Evolutionary conservation across 352 stramenopile species (phyloP).

Genomic region (Thalassiosira hispida): DNA sequence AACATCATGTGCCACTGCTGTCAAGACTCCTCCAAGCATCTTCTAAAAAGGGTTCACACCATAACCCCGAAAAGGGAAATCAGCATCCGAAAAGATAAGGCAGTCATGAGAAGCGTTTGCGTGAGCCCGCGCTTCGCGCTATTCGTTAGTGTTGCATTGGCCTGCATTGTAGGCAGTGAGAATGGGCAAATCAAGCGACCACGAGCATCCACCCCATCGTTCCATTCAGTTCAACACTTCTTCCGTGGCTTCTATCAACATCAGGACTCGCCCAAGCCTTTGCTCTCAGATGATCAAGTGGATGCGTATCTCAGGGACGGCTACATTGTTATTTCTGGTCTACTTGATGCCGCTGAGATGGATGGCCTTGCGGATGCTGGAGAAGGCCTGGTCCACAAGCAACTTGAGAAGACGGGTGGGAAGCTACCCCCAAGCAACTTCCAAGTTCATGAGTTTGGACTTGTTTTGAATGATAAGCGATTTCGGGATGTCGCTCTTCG

Average conservation of each 20-base stretch:
- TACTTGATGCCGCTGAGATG: slow-evolving; percentile 22
- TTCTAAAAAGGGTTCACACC: no score
- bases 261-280: neutral
- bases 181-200: neutral
- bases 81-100: no score
- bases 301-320: slow-evolving; percentile 19
- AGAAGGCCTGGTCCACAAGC: slow-evolving; percentile 4
- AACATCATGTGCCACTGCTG: no score
- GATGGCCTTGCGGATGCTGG: slow-evolving; percentile 16
- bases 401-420: slow-evolving; percentile 14
- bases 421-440: slow-evolving; percentile 18
- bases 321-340: slow-evolving; percentile 20
- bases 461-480: slow-evolving; percentile 23
- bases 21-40: no score
- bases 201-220: neutral
- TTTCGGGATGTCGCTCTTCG: slow-evolving; percentile 34
- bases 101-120: no score
- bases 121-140: no score
- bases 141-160: neutral
- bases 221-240: neutral
- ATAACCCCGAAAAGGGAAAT: no score
- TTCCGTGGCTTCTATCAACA: neutral
- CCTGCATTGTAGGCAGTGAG: neutral
- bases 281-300: slow-evolving; percentile 2
- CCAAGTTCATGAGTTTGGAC: slow-evolving; percentile 27